phyloP scores from a whole-genome alignment of 2,329 filamentous ascomycete genomes.

The Myriosclerotinia duriaeana region DNA sequence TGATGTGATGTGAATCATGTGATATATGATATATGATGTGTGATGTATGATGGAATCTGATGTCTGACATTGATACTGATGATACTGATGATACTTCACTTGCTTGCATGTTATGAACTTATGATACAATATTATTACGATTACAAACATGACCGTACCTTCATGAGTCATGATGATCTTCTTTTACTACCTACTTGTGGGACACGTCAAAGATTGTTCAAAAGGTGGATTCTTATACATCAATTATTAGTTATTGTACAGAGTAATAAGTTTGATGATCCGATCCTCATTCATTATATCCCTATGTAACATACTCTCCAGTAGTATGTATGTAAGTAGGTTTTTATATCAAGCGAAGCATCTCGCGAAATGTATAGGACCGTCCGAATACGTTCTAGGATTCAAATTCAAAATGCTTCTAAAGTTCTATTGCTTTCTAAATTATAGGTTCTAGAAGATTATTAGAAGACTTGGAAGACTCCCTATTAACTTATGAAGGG shows the following conservation, averaged over 20 bases:
- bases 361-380: background rate
- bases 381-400: background rate
- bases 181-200: constrained; percentile 10
- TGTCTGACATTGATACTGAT: background rate
- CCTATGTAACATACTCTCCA: too few relatives aligned
- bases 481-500: too few relatives aligned
- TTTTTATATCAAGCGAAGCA: constrained; percentile 3
- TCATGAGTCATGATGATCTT: background rate
- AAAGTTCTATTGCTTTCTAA: constrained; percentile 12
- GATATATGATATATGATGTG: background rate
- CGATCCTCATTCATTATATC: too few relatives aligned
- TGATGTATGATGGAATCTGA: background rate
- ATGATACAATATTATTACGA: constrained; percentile 7
- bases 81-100: background rate
- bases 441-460: too few relatives aligned
- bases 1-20: background rate
- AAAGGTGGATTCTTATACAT: constrained; percentile 1
- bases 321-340: too few relatives aligned
- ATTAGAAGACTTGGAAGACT: constrained; percentile 20
- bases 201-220: constrained; percentile 9
- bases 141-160: background rate
- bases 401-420: background rate
- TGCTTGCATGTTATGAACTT: constrained; percentile 1
- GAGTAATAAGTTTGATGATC: too few relatives aligned
- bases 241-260: background rate